phyloP scores from a whole-genome alignment of 345 rosid species.

The Dipteronia dyeriana region DNA sequence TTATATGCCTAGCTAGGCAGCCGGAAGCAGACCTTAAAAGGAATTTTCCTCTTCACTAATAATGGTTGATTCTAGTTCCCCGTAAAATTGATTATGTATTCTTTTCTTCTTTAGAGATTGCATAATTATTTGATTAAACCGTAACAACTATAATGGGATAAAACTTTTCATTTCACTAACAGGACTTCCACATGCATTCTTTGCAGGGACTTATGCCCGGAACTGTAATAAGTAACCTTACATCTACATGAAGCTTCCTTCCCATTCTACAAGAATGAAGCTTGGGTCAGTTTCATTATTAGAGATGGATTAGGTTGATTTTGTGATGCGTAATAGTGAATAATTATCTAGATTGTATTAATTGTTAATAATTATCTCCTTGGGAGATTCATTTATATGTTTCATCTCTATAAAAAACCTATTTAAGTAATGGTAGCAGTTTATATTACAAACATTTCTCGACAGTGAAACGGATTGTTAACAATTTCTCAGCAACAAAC shows the following conservation, averaged over 20 bases:
- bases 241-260: slow-evolving; percentile 4
- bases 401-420: too few species aligned
- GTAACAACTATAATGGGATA: background rate
- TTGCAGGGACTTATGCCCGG: slow-evolving; percentile 17
- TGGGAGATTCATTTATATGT: too few species aligned
- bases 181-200: background rate
- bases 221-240: background rate
- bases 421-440: too few species aligned
- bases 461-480: too few species aligned
- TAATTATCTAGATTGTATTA: too few species aligned
- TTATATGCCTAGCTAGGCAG: background rate
- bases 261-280: background rate
- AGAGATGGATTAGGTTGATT: background rate
- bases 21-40: too few species aligned
- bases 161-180: slow-evolving; percentile 6
- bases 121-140: background rate
- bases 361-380: too few species aligned
- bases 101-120: background rate
- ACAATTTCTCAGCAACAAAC: too few species aligned
- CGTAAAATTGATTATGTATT: background rate
- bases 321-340: background rate
- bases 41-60: background rate
- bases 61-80: background rate
- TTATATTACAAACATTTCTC: too few species aligned
- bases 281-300: slow-evolving; percentile 2